Conservation (phyloP, 2,329 filamentous ascomycete species). For the Fusarium sp. region DNA sequence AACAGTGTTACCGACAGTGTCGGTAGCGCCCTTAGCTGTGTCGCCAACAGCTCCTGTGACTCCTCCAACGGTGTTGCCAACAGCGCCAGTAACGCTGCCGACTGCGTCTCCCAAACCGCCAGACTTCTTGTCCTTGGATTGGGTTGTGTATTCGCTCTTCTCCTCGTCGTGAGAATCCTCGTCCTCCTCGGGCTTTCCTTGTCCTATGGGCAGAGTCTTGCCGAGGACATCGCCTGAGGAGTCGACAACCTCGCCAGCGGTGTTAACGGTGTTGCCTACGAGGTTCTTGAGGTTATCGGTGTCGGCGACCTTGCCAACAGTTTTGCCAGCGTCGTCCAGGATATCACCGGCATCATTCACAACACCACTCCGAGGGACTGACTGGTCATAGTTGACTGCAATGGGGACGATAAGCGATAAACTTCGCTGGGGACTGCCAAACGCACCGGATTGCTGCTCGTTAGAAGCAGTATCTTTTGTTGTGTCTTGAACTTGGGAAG, state of each 20-base stretch:
- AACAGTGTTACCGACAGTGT: constrained; percentile 16
- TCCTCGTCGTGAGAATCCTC: constrained; percentile 39
- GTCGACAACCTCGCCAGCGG: constrained; percentile 51
- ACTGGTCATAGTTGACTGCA: constrained; percentile 45
- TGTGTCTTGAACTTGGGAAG: constrained; percentile 48
- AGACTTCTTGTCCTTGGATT: constrained; percentile 49
- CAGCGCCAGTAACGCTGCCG: constrained; percentile 18
- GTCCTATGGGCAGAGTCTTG: constrained; percentile 51
- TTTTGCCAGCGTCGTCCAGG: constrained; percentile 57
- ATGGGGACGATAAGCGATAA: constrained; percentile 44
- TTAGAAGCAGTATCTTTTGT: constrained; percentile 42
- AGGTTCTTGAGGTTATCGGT: constrained; percentile 55
- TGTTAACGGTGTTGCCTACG: constrained; percentile 54
- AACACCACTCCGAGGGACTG: constrained; percentile 53
- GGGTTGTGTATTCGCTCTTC: constrained; percentile 55
- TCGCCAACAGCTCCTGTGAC: constrained; percentile 24
- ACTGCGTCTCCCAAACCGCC: constrained; percentile 42
- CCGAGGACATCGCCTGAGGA: constrained; percentile 56
- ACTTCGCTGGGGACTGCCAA: constrained; percentile 35
- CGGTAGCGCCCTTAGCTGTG: constrained; percentile 15
- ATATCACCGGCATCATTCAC: constrained; percentile 60
- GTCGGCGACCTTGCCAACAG: constrained; percentile 56
- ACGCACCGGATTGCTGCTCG: constrained; percentile 49
- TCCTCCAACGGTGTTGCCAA: constrained; percentile 16
- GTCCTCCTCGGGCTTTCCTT: constrained; percentile 42